These are phyloP conservation scores for Wickerhamiella azyma DNA, from an alignment of 805 yeast species.

Conservation along the genomic window DNA sequence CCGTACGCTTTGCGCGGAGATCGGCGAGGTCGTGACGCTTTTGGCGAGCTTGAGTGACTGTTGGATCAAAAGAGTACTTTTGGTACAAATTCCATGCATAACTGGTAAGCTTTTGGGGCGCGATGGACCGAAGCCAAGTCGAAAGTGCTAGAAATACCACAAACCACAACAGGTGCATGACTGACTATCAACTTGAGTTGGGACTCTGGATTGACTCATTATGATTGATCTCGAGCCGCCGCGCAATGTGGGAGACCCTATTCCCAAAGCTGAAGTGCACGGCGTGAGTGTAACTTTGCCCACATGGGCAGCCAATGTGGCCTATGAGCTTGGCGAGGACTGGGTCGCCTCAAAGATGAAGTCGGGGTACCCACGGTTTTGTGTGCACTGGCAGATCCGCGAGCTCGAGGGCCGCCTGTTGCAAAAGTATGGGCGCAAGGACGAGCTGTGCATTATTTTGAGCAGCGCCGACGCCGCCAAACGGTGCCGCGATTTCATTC, in stretches of 20 bases:
- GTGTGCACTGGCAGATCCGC: conserved; percentile 27
- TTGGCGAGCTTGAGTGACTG: conserved; percentile 22
- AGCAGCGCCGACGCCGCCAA: conserved; percentile 71
- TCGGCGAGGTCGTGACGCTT: conserved; percentile 34
- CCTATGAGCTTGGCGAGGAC: conserved; percentile 79
- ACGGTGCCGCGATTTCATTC: conserved; percentile 69
- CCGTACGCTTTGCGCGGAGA: conserved; percentile 39
- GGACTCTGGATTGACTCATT: background rate
- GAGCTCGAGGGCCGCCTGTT: conserved; percentile 27
- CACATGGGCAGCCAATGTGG: conserved; percentile 87
- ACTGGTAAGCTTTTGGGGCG: background rate
- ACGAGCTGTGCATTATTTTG: conserved; percentile 61
- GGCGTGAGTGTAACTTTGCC: conserved; percentile 93
- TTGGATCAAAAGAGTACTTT: conserved; percentile 10
- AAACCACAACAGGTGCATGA: conserved; percentile 5
- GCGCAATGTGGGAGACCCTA: conserved; percentile 58
- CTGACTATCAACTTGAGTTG: background rate
- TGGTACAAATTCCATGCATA: conserved; percentile 1
- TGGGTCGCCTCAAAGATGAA: conserved; percentile 67
- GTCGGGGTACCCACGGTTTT: conserved; percentile 74
- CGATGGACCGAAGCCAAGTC: background rate
- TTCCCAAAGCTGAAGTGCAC: conserved; percentile 80
- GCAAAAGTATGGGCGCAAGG: conserved; percentile 62
- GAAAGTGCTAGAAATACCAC: conserved; percentile 6
- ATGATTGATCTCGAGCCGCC: conserved; percentile 21